These are phyloP conservation scores for Populus simonii DNA, from an alignment of 345 rosid species.

Conservation along the genomic window DNA sequence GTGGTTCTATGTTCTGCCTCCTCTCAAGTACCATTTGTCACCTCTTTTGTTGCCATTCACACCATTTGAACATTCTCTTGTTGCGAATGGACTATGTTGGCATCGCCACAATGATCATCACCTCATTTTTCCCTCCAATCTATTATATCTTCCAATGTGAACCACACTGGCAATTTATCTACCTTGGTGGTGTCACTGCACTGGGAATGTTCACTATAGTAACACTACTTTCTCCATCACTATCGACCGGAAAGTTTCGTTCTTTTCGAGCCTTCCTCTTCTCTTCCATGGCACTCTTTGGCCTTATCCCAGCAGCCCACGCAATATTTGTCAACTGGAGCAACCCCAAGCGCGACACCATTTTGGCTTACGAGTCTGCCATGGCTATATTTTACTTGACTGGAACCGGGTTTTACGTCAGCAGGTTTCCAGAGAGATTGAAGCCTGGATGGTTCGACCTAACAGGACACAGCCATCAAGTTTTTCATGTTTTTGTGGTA, in stretches of 20 bases:
- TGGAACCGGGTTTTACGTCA: slow-evolving; percentile 67
- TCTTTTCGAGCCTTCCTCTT: slow-evolving; percentile 67
- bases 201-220: slow-evolving; percentile 73
- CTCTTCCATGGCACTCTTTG: slow-evolving; percentile 74
- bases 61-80: slow-evolving; percentile 46
- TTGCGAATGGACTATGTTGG: slow-evolving; percentile 72
- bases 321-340: slow-evolving; percentile 63
- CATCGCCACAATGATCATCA: slow-evolving; percentile 80
- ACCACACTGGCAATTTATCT: slow-evolving; percentile 67
- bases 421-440: slow-evolving; percentile 71
- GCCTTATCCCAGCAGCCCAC: slow-evolving; percentile 66
- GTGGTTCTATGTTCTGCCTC: slow-evolving; percentile 81
- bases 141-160: slow-evolving; percentile 83
- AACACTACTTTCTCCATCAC: slow-evolving; percentile 63
- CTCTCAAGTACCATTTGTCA: slow-evolving; percentile 81
- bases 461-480: slow-evolving; percentile 87
- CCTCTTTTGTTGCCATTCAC: slow-evolving; percentile 83
- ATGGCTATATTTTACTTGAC: slow-evolving; percentile 78
- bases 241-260: slow-evolving; percentile 55
- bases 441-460: slow-evolving; percentile 85
- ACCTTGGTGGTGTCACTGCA: slow-evolving; percentile 66
- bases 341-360: slow-evolving; percentile 56
- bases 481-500: slow-evolving; percentile 82
- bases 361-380: slow-evolving; percentile 58
- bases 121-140: slow-evolving; percentile 88